Evolutionary conservation across 176 grass and related monocot genomes (phyloP), one percentile per base, ranked within the genome.

Genomic region (Oropetium thomaeum): DNA sequence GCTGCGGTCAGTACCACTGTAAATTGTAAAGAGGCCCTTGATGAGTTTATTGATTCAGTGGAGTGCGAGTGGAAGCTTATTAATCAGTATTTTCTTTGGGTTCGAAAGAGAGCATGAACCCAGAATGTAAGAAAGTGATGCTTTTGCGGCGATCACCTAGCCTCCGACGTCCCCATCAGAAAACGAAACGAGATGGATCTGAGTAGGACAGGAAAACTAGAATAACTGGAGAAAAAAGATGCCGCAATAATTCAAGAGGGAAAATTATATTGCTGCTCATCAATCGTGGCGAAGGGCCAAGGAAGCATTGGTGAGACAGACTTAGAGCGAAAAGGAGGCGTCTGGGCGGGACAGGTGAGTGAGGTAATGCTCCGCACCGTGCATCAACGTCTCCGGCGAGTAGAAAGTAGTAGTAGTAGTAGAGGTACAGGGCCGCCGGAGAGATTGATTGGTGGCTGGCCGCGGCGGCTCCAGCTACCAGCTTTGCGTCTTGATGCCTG

Each of bases 181-280:
- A 19, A 11, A 81, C 64, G 15, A n/a, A 34, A 29, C 8, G 1
- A 23, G 33, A 65, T 43, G 27, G 64, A 64, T 34, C 11, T 14
- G 77, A 81, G n/a, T 26, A 8, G 40, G 77, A 85, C 83, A 12
- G n/a, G 12, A 20, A 40, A 39, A 12, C 23, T 74, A 41, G n/a
- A 57, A 71, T 65, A 44, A 54, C 49, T 10, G 9, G 10, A 10
- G 49, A 67, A 28, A 55, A 38, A 58, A 66, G 61, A 55, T 27
- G 27, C 51, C 30, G 19, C 26, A 44, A 74, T 59, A 31, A n/a
- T 84, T 62, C 0, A 8, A 9, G 81, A 8, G n/a, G n/a, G n/a
- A 30, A 44, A 60, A 19, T 37, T 25, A 37, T 47, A 13, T 15
- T 26, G 10, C 53, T 27, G 22, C 17, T 14, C 9, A 11, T 28